Conservation (phyloP, 768 basidiomycete species). For the Termitomyces sp. region DNA sequence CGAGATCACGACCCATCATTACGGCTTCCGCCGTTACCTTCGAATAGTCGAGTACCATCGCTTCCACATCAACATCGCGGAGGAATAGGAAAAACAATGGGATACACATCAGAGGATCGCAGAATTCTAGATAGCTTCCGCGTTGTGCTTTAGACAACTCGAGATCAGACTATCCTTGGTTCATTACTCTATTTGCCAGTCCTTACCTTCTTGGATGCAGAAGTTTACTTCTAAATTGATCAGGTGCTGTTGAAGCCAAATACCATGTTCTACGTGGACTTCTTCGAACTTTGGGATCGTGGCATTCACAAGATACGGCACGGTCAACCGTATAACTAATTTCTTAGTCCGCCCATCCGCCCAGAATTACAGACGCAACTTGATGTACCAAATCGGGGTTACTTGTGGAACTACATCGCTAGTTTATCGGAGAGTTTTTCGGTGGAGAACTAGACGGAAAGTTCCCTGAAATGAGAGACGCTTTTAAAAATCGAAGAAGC, state of each 20-base stretch:
- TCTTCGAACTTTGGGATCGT: too few species aligned
- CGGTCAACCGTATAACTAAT: too few species aligned
- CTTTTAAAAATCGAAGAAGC: slow-evolving; percentile 22
- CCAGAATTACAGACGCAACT: too few species aligned
- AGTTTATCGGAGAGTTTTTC: slow-evolving; percentile 15
- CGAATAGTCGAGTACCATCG: slow-evolving; percentile 4
- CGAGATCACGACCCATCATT: slow-evolving; percentile 11
- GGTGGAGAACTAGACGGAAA: slow-evolving; percentile 2
- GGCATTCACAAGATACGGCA: too few species aligned
- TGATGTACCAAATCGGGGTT: neutral
- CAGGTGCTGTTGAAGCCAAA: neutral
- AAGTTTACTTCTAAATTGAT: neutral
- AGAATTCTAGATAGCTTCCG: slow-evolving; percentile 56
- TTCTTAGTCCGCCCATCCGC: too few species aligned
- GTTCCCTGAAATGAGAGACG: neutral
- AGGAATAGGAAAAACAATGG: slow-evolving; percentile 12
- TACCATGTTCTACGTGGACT: too few species aligned
- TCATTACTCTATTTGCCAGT: neutral
- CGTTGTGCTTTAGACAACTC: slow-evolving; percentile 38
- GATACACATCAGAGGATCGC: slow-evolving; percentile 51
- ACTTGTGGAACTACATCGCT: slow-evolving; percentile 15
- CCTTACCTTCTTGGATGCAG: neutral
- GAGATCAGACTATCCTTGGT: neutral
- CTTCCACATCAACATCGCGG: slow-evolving; percentile 25
- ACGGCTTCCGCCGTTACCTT: slow-evolving; percentile 16